Evolutionary conservation across 1,284 basidiomycete species (phyloP), one percentile per base, ranked within the genome.

Genomic region (Dichomitus squalens): DNA sequence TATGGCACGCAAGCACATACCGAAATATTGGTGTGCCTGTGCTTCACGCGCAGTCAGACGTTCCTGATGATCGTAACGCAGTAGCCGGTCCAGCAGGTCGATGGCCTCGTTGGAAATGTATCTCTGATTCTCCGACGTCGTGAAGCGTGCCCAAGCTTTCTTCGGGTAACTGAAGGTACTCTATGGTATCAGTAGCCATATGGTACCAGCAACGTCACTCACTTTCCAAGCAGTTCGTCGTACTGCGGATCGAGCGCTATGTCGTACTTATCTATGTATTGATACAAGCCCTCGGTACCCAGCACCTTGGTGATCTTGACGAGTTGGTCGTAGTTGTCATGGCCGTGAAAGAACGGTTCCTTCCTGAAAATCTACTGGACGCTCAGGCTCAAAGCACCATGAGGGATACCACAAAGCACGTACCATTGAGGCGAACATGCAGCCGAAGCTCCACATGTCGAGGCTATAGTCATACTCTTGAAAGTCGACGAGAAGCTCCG

Each of bases 381-480:
- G 29, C 2, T 20, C 31, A 5, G 31, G 44, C n/a, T 2, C 9
- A 5, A 9, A 20, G 20, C 8, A 9, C 6, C 38, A 20, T 2
- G 35, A 35, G 18, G 20, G 8, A 34, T 18, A 33, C 50, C 27
- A 39, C 16, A 21, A 41, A 14, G 23, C 35, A 69, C 81, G 64
- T 67, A 95, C 94, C 95, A 98, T 97, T n/a, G 92, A 94, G 12
- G 95, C 95, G 73, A 98, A 98, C 94, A 98, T 98, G 75, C 96
- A 98, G 6, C 96, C 96, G 68, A 94, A 87, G 75, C 93, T 95
- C 96, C 96, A 98, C 93, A 99, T 95, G 74, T 99, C 96, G 64
- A 96, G 74, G 72, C 90, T 93, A 72, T 97, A 96, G 74, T 97
- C 96, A 69, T 97, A 98, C 74, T 97, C 95, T 73, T 98, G 95